phyloP scores from a whole-genome alignment of 2,329 filamentous ascomycete species.

The Trichophyton schoenleinii region DNA sequence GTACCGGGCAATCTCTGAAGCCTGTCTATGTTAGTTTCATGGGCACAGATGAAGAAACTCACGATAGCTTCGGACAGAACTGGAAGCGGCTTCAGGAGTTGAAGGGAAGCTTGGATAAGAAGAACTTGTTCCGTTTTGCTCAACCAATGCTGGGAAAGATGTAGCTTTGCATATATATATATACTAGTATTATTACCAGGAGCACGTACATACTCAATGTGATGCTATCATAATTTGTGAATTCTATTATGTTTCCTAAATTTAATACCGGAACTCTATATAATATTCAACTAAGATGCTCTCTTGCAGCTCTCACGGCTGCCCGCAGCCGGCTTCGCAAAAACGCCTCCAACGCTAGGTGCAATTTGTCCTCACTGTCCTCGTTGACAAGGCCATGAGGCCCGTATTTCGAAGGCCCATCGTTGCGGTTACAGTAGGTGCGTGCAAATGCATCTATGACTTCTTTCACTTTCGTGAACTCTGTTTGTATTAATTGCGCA shows the following conservation, averaged over 20 bases:
- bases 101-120: neutral
- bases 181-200: neutral
- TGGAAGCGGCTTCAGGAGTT: neutral
- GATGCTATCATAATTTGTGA: neutral
- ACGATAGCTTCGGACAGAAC: neutral
- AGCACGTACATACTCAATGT: neutral
- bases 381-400: neutral
- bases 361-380: neutral
- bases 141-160: neutral
- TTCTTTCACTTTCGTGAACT: neutral
- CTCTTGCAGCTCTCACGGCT: neutral
- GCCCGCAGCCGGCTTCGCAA: neutral
- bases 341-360: neutral
- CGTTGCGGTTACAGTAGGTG: neutral
- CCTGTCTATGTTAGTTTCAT: neutral
- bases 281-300: neutral
- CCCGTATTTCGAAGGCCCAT: neutral
- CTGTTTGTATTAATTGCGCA: neutral
- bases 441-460: neutral
- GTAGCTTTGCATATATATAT: neutral
- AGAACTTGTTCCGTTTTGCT: neutral
- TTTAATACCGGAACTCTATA: neutral
- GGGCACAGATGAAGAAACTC: neutral
- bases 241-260: neutral
- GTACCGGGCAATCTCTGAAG: neutral